These are phyloP conservation scores for Phytophthora palmivora DNA, from an alignment of 352 stramenopile genomes.

Conservation along the genomic window DNA sequence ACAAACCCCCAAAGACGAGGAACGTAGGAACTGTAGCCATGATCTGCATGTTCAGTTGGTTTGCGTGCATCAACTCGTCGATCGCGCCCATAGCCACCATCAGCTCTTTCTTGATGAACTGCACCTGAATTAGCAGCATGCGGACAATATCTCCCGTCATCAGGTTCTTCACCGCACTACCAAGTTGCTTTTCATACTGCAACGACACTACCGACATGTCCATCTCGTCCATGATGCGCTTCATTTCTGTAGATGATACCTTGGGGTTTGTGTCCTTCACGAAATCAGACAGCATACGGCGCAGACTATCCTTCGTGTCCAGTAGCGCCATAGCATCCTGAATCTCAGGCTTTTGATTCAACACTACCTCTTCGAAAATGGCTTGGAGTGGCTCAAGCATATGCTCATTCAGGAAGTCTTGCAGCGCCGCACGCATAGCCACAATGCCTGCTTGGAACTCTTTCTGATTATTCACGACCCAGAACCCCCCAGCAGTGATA, in stretches of 20 bases:
- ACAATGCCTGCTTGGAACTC: conserved; percentile 62
- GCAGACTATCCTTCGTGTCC: conserved; percentile 83
- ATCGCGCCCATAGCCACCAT: conserved; percentile 90
- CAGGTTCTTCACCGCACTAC: conserved; percentile 72
- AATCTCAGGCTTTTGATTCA: conserved; percentile 88
- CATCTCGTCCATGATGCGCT: conserved; percentile 67
- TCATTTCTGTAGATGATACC: conserved; percentile 44
- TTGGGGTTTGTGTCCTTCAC: conserved; percentile 76
- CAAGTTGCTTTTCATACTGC: conserved; percentile 75
- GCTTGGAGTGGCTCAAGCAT: conserved; percentile 82
- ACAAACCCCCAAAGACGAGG: conserved; percentile 75
- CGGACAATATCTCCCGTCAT: conserved; percentile 88
- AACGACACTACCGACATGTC: conserved; percentile 82
- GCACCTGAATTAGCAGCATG: conserved; percentile 89
- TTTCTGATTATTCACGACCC: conserved; percentile 70
- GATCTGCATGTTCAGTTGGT: conserved; percentile 89
- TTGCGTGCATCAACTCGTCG: conserved; percentile 89
- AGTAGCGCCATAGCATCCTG: conserved; percentile 78
- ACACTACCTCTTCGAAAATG: conserved; percentile 80
- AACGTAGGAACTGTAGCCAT: conserved; percentile 88
- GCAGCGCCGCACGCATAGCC: conserved; percentile 47
- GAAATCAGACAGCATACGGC: conserved; percentile 85
- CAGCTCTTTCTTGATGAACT: conserved; percentile 92
- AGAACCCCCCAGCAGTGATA: conserved; percentile 61
- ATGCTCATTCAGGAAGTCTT: conserved; percentile 83